A percentile compares a stretch with the other conserved stretches of the same genome.
Conservation (phyloP, 768 basidiomycete species). For the Phlebiopsis gigantea region DNA sequence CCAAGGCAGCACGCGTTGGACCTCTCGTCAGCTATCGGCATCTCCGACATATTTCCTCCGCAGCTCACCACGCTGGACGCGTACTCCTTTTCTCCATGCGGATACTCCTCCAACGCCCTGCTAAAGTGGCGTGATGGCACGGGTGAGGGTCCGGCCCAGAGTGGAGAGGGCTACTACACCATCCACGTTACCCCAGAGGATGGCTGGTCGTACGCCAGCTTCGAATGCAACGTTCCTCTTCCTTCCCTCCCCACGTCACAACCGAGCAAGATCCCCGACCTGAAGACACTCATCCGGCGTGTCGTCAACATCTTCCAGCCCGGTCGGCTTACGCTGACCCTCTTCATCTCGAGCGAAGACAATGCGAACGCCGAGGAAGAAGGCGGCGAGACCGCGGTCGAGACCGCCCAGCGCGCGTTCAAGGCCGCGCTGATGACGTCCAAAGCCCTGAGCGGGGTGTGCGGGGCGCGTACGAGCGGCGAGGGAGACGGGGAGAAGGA, state of each 20-base stretch:
- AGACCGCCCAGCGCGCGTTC: slow-evolving; percentile 72
- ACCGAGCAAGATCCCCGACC: slow-evolving; percentile 54
- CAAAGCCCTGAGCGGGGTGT: slow-evolving; percentile 5
- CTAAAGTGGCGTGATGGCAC: slow-evolving; percentile 51
- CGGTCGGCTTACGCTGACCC: slow-evolving; percentile 73
- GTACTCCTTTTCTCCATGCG: slow-evolving; percentile 92
- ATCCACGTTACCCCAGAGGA: slow-evolving; percentile 98
- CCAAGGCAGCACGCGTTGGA: slow-evolving; percentile 51
- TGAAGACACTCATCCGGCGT: slow-evolving; percentile 76
- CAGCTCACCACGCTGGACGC: slow-evolving; percentile 83
- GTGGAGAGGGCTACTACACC: slow-evolving; percentile 90
- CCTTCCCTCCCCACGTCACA: slow-evolving; percentile 30
- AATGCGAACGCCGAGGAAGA: slow-evolving; percentile 38
- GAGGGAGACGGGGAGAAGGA: slow-evolving; percentile 4
- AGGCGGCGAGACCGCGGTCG: slow-evolving; percentile 51
- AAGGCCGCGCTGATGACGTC: slow-evolving; percentile 50
- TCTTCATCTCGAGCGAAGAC: slow-evolving; percentile 78
- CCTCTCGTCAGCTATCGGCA: slow-evolving; percentile 70
- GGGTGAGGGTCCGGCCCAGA: slow-evolving; percentile 23
- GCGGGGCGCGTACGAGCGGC: slow-evolving; percentile 6
- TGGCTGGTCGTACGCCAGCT: slow-evolving; percentile 97
- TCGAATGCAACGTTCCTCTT: slow-evolving; percentile 95
- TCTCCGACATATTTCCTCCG: slow-evolving; percentile 75
- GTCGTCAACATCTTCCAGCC: slow-evolving; percentile 95
- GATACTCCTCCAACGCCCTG: slow-evolving; percentile 93